Conservation (phyloP, 345 rosid species). For the Gossypium longicalyx region DNA sequence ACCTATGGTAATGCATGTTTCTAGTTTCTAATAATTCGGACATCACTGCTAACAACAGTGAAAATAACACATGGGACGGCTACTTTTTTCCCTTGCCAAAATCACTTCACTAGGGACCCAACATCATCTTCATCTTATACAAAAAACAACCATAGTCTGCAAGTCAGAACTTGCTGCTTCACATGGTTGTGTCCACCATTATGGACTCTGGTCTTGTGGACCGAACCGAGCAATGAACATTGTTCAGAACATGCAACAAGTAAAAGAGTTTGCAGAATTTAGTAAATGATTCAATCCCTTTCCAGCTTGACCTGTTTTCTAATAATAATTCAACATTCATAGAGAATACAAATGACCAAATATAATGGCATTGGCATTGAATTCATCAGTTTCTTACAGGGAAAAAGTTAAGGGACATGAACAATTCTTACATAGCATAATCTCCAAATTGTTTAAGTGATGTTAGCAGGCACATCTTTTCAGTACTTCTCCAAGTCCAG, state of each 20-base stretch:
- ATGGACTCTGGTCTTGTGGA: background rate
- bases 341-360: background rate
- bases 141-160: background rate
- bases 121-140: background rate
- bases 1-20: constrained; percentile 6
- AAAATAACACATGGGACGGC: constrained; percentile 9
- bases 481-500: background rate
- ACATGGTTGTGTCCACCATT: constrained; percentile 7
- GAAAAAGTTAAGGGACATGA: background rate
- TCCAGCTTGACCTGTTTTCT: constrained; percentile 4
- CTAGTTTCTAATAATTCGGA: constrained; percentile 7
- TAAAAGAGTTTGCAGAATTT: background rate
- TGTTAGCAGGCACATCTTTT: background rate
- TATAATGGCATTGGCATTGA: background rate
- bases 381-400: background rate
- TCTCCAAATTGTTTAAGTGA: no score
- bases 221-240: background rate
- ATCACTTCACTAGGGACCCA: constrained; percentile 6
- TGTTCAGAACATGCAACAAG: background rate
- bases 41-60: constrained; percentile 8
- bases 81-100: background rate
- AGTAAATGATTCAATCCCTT: background rate
- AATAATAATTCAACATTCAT: background rate
- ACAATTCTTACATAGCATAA: background rate
- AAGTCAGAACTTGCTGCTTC: background rate